phyloP scores from a whole-genome alignment of 495 filamentous ascomycete genomes.

The Penicillium simplicissimum region DNA sequence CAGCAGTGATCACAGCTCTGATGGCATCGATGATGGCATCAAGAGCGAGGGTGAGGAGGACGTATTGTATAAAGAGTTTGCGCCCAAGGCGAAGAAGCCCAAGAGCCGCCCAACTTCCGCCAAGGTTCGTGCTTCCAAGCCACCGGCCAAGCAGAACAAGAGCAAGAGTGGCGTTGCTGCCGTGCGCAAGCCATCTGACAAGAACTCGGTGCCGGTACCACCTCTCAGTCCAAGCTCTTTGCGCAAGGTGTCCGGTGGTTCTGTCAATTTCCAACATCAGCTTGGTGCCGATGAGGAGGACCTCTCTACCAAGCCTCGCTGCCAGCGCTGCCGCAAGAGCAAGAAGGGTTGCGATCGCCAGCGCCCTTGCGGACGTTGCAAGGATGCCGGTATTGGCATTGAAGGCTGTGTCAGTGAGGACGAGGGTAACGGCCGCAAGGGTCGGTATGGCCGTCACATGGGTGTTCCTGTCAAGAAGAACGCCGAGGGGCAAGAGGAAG shows the following conservation, averaged over 20 bases:
- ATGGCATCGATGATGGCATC: constrained; percentile 53
- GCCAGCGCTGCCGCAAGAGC: constrained; percentile 97
- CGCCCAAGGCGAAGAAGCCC: constrained; percentile 47
- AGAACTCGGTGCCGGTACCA: constrained; percentile 44
- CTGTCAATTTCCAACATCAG: constrained; percentile 65
- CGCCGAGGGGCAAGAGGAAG: constrained; percentile 36
- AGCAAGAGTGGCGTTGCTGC: constrained; percentile 39
- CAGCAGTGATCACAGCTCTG: constrained; percentile 70
- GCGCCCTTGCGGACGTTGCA: constrained; percentile 90
- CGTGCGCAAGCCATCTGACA: constrained; percentile 53
- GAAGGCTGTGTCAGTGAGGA: constrained; percentile 96
- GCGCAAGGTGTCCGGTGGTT: constrained; percentile 74
- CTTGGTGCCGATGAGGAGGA: constrained; percentile 85
- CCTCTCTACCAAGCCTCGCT: constrained; percentile 90
- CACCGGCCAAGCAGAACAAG: constrained; percentile 41
- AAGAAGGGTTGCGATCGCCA: constrained; percentile 99
- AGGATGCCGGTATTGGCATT: constrained; percentile 88
- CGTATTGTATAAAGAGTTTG: constrained; percentile 40
- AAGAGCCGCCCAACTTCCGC: constrained; percentile 41
- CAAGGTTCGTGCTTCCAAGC: constrained; percentile 41
- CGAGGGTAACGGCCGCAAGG: constrained; percentile 92
- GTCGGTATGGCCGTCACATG: constrained; percentile 95
- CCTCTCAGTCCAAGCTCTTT: constrained; percentile 60
- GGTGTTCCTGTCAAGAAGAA: constrained; percentile 83
- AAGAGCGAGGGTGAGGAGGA: constrained; percentile 55